Evolutionary conservation across 768 basidiomycete genomes (phyloP), one percentile per base, ranked within the genome.

Genomic region (Russula sp.): DNA sequence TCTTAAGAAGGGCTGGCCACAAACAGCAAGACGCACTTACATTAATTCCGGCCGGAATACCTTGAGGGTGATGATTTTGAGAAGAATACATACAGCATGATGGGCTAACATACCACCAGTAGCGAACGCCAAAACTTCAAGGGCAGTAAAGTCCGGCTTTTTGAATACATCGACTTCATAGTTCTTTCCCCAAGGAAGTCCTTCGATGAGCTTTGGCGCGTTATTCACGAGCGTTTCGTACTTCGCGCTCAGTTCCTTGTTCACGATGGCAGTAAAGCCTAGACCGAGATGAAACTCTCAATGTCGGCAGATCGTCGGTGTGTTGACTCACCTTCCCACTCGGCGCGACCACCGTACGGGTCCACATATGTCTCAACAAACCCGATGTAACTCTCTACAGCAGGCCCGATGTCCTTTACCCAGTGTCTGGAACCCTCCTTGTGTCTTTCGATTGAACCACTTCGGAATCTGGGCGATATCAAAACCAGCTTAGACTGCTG

Each of bases 191-290:
- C 92, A 94, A 0, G 92, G 92, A 36, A 94, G 76, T n/a, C 73
- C 83, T 72, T 92, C 85, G 76, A 94, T 88, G 28, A 92, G 79
- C 59, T 86, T 81, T 1, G 90, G 86, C n/a, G 92, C 93, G 34
- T 80, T 74, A 58, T 87, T 79, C 26, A 94, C 92, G 26, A 94
- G 80, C 18, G 72, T 80, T 66, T 90, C 88, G 69, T 92, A 94
- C 76, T 91, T 93, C 9, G 85, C 85, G 70, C 88, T 90, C 51
- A 93, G 80, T 63, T 83, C 77, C 74, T 94, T 94, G 79, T 94
- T 84, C 52, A 94, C 91, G 66, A 93, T 89, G 7, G 91, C 92
- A 38, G 91, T 91, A 73, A 94, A 94, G 34, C 90, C 89, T 90
- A 67, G 38, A 5, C n/a, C 28, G 8, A n/a, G 11, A 26, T 57